These are phyloP conservation scores for Spirogloea muscicola DNA, from an alignment of 139 green algal species.

Conservation along the genomic window DNA sequence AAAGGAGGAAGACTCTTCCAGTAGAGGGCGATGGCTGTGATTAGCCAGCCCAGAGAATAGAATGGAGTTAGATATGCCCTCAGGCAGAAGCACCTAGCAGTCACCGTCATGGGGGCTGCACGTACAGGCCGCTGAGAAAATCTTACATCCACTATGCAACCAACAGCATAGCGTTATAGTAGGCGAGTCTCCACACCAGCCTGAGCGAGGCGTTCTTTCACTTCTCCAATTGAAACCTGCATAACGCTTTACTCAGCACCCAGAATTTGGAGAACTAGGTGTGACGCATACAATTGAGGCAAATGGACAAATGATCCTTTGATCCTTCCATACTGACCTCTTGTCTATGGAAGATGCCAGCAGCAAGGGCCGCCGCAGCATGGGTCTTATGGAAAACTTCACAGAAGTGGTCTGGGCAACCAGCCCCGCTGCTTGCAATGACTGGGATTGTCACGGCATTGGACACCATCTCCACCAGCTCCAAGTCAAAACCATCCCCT, in stretches of 20 bases:
- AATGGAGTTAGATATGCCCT: no score
- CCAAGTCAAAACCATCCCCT: constrained; percentile 80
- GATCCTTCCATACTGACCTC: no score
- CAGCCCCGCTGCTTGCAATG: constrained; percentile 88
- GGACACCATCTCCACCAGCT: constrained; percentile 80
- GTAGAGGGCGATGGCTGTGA: no score
- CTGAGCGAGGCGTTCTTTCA: constrained; percentile 85
- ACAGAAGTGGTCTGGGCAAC: constrained; percentile 82
- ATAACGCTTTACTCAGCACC: not conserved
- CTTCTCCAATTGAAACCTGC: constrained; percentile 72
- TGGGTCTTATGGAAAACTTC: constrained; percentile 71
- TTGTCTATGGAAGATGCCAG: constrained; percentile 93
- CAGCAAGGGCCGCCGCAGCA: constrained; percentile 81
- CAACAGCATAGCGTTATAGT: no score
- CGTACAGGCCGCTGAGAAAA: no score
- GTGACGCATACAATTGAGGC: no score
- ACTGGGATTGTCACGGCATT: constrained; percentile 91
- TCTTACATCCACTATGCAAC: no score
- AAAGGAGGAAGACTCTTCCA: no score
- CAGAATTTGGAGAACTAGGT: not conserved
- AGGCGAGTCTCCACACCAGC: constrained; percentile 72
- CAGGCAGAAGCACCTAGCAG: no score
- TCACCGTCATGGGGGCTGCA: no score
- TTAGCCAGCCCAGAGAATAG: no score
- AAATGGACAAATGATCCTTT: no score